These are phyloP conservation scores for Orbilia quercus DNA, from an alignment of 2,329 filamentous ascomycete species.

Conservation along the genomic window DNA sequence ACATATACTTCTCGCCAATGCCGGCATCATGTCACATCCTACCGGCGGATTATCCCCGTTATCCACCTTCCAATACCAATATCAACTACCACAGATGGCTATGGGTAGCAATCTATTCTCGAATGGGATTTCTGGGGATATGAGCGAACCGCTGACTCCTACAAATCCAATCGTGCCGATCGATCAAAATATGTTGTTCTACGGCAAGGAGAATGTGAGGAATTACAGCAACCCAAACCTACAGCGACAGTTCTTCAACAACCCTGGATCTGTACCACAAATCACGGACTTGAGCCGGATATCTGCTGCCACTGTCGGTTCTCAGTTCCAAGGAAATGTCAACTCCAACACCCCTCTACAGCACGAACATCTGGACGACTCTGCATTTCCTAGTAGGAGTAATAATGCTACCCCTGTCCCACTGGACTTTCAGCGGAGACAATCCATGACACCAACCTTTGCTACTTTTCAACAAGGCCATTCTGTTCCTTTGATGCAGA, in stretches of 20 bases:
- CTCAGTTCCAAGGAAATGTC: constrained; percentile 39
- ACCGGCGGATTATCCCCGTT: neutral
- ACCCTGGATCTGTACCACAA: constrained; percentile 30
- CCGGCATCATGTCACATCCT: constrained; percentile 18
- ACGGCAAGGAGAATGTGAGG: constrained; percentile 19
- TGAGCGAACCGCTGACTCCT: constrained; percentile 31
- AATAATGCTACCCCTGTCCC: constrained; percentile 53
- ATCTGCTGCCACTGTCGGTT: constrained; percentile 47
- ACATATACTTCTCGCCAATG: constrained; percentile 48
- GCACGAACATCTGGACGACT: constrained; percentile 45
- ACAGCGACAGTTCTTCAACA: constrained; percentile 32
- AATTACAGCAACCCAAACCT: constrained; percentile 1
- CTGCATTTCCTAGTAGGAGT: constrained; percentile 45
- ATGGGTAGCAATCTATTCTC: constrained; percentile 25
- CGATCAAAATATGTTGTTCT: neutral
- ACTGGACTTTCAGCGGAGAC: constrained; percentile 41
- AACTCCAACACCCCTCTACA: constrained; percentile 35
- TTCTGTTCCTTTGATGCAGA: constrained; percentile 26
- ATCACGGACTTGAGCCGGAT: constrained; percentile 52
- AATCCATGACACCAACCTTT: constrained; percentile 48
- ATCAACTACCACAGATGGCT: constrained; percentile 4
- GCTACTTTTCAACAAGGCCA: constrained; percentile 35
- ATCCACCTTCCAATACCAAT: constrained; percentile 30
- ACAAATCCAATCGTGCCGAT: constrained; percentile 22
- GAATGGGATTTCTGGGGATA: constrained; percentile 17